Evolutionary conservation across 345 rosid species (phyloP), one percentile per base, ranked within the genome.

Genomic region (Sisymbrium irio): DNA sequence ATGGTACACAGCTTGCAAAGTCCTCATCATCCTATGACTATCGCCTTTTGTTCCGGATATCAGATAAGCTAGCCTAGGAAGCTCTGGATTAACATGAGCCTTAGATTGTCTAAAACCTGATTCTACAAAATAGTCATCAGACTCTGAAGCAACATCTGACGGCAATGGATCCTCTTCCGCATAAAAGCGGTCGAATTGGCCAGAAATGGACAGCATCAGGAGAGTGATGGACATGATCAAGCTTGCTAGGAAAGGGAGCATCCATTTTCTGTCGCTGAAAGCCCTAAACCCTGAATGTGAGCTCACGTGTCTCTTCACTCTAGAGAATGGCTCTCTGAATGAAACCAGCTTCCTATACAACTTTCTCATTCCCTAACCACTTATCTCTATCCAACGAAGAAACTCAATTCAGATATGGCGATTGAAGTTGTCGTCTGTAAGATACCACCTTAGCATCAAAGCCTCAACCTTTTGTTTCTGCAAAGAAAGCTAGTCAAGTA

Each of bases 1-100:
- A 77, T 93, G 98, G 74, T 90, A 93, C 28, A 93, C 93, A 14
- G 94, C 97, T 74, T 90, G 93, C 74, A 93, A 82, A 18, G 98
- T 93, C 81, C 98, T 89, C 90, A 93, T 76, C 92, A 93, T 83
- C 76, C 98, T 89, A 65, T 83, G 91, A 72, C 89, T 86, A 78
- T 93, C 97, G 5, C 98, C 98, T 79, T 90, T 93, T 11, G 98
- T 93, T 28, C 98, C 98, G 0, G 97, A 93, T 73, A 93, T 89
- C 36, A 93, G 83, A 83, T 90, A 93, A 59, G 98, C 98, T 63
- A 93, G 75, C 77, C 96, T 85, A 61, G 98, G 96, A 8, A 85
- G 80, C 62, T 85, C 89, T 19, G 53, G 6, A 45, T 73, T 73
- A 7, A 65, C 71, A 57, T 41, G 19, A 51, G 25, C 59, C 46